phyloP scores from a whole-genome alignment of 257 asterid genomes.

The Craterostigma plantagineum region DNA sequence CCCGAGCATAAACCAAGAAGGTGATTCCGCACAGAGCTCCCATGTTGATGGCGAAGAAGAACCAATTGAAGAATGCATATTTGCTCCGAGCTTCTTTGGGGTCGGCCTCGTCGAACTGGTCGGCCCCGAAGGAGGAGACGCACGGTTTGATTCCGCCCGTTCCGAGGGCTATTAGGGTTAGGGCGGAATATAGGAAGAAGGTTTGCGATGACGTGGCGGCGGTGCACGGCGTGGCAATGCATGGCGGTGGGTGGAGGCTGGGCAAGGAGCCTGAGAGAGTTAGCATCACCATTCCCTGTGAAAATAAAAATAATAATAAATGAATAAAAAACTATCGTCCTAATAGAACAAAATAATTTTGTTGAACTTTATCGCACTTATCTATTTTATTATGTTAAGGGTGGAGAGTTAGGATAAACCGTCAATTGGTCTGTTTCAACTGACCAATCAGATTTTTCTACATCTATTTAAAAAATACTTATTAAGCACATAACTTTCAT shows the following conservation, averaged over 20 bases:
- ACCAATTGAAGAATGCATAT: slow-evolving; percentile 45
- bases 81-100: slow-evolving; percentile 32
- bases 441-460: no score
- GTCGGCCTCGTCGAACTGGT: slow-evolving; percentile 48
- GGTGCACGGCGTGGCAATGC: slow-evolving; percentile 19
- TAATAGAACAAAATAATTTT: no score
- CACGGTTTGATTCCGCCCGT: slow-evolving; percentile 60
- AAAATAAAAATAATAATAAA: no score
- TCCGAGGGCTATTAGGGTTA: slow-evolving; percentile 43
- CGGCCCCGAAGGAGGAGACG: slow-evolving; percentile 54
- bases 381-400: no score
- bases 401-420: no score
- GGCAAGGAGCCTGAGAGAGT: slow-evolving; percentile 41
- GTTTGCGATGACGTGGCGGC: slow-evolving; percentile 31
- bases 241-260: slow-evolving; percentile 26
- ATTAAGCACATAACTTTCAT: no score
- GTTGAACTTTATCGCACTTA: no score
- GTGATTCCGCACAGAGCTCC: slow-evolving; percentile 46
- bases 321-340: no score
- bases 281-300: slow-evolving; percentile 22
- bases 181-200: slow-evolving; percentile 25
- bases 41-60: slow-evolving; percentile 45
- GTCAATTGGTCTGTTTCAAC: no score
- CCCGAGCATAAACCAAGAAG: slow-evolving; percentile 31
- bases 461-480: no score